phyloP scores from a whole-genome alignment of 2,329 filamentous ascomycete genomes.

The Hansfordia pulvinata region DNA sequence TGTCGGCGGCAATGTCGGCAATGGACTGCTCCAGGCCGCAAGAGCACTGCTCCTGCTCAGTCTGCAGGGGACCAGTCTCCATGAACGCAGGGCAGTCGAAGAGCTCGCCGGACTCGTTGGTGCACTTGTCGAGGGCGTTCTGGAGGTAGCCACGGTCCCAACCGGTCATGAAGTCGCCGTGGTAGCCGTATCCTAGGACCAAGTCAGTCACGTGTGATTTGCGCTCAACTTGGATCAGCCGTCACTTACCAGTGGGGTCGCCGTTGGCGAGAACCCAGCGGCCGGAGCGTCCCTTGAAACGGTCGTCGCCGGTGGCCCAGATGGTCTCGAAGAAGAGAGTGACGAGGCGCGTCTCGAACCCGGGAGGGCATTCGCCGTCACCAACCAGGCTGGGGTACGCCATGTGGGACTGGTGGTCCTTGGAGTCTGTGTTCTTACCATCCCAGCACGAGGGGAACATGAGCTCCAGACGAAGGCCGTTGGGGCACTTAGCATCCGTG shows the following conservation, averaged over 20 bases:
- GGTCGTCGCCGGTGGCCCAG: slow-evolving; percentile 49
- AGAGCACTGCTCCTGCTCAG: slow-evolving; percentile 31
- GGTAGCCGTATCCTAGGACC: slow-evolving; percentile 52
- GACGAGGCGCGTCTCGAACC: slow-evolving; percentile 53
- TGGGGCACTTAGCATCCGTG: slow-evolving; percentile 67
- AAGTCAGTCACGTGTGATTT: slow-evolving; percentile 5
- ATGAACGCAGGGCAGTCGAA: slow-evolving; percentile 64
- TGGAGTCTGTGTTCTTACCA: slow-evolving; percentile 43
- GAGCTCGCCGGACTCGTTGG: slow-evolving; percentile 53
- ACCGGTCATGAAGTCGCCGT: slow-evolving; percentile 70
- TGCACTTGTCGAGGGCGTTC: slow-evolving; percentile 62
- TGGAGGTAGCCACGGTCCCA: slow-evolving; percentile 62
- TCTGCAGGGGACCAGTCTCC: slow-evolving; percentile 34
- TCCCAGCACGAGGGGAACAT: slow-evolving; percentile 91
- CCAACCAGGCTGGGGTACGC: slow-evolving; percentile 69
- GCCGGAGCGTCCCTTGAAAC: slow-evolving; percentile 47
- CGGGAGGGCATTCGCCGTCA: slow-evolving; percentile 60
- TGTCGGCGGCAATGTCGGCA: slow-evolving; percentile 37
- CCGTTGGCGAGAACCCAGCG: slow-evolving; percentile 67
- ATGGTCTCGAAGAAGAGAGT: slow-evolving; percentile 80
- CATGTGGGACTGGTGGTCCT: slow-evolving; percentile 51
- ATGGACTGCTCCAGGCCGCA: slow-evolving; percentile 56
- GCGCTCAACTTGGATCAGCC: not conserved
- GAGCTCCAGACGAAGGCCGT: slow-evolving; percentile 71
- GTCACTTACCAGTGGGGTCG: slow-evolving; percentile 51